Base-by-base conservation (phyloP, 164 flowering plant species). In the Macadamia tetraphylla region DNA sequence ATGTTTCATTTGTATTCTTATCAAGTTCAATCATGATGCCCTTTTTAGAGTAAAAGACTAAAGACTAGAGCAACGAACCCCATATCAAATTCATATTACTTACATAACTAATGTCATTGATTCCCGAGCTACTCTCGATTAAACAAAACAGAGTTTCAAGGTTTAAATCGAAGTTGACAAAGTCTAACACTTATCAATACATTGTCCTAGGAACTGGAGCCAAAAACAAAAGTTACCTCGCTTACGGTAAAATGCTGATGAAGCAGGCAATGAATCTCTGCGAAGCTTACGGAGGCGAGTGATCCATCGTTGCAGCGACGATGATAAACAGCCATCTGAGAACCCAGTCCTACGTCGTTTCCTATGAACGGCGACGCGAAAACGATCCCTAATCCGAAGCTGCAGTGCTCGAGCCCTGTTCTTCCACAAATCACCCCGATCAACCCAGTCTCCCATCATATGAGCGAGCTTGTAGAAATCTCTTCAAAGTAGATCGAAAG, bases 321-420 rank as follows among this genome's bases (percentile, higher is more conserved):
- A 71, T 6, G 89, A 83, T 65, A 83, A 76, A 70, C 79, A 81
- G 14, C 83, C 84, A 60, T 85, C 81, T 60, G 80, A 67, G 35
- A 81, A 60, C 31, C 70, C 75, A 7, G 76, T 76, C 12, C 78
- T 72, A 14, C 71, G 79, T 51, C 79, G 76, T 58, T 80, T 90
- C n/a, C 75, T 72, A 69, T 88, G 89, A 65, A 91, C 97, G 6
- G 88, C 88, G 14, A 94, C 86, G 32, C 96, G 73, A 70, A 90
- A 86, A 2, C 96, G 88, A 42, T 91, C 80, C 32, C 91, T 71
- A 66, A 94, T 78, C 35, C 78, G 87, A 13, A 87, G 82, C 78
- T 85, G 87, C 60, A 94, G 67, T 1, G 73, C 72, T 63, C 80
- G 75, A 6, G 85, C 82, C 63, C 81, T 88, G 70, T 69, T 70